These are phyloP conservation scores for Trichoderma polysporum DNA, from an alignment of 2,329 filamentous ascomycete genomes.

Conservation along the genomic window DNA sequence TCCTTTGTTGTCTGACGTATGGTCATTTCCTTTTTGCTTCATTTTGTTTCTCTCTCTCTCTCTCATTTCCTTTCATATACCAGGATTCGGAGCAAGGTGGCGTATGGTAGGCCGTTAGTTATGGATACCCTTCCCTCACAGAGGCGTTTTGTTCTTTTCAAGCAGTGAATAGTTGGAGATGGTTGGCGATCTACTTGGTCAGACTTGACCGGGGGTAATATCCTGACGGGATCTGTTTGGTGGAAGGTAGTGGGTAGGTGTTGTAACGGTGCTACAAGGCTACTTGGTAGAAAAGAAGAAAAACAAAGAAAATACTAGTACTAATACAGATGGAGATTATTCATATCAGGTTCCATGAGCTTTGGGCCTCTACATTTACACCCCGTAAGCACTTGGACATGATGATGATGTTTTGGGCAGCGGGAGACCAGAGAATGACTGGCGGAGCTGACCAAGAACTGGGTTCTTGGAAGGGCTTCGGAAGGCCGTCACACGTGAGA, in stretches of 20 bases:
- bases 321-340: neutral
- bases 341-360: neutral
- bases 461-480: neutral
- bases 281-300: neutral
- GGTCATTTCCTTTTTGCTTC: neutral
- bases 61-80: slow-evolving; percentile 17
- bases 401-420: neutral
- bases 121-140: slow-evolving; percentile 20
- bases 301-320: neutral
- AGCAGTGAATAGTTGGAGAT: neutral
- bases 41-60: neutral
- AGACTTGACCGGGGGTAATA: neutral
- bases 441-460: neutral
- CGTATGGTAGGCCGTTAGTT: slow-evolving; percentile 17
- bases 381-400: slow-evolving; percentile 1
- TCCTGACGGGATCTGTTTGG: neutral
- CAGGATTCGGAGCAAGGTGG: slow-evolving; percentile 19
- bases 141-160: slow-evolving; percentile 18
- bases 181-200: neutral
- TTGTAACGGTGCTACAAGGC: neutral
- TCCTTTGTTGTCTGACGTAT: slow-evolving; percentile 13
- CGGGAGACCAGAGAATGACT: neutral
- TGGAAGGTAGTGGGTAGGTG: neutral
- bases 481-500: neutral
- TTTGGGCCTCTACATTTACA: neutral